These are phyloP conservation scores for Pleodorina starrii DNA, from an alignment of 139 green algal genomes.

Conservation along the genomic window DNA sequence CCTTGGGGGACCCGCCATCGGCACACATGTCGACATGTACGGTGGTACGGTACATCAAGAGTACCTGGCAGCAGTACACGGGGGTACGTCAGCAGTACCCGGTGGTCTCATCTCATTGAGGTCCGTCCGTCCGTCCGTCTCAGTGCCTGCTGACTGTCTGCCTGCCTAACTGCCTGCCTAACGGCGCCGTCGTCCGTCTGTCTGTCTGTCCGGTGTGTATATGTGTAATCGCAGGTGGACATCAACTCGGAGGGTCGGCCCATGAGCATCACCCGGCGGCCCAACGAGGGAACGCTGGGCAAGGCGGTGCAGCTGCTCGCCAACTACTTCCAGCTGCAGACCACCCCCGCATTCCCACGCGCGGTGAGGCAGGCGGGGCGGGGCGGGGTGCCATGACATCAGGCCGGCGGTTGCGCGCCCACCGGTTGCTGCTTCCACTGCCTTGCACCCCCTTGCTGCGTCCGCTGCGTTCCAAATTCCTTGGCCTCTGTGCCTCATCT, in stretches of 20 bases:
- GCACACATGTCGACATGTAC: not conserved
- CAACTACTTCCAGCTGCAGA: constrained; percentile 42
- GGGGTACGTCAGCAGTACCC: not conserved
- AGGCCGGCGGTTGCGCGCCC: not conserved
- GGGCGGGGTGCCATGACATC: not conserved
- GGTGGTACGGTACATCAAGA: no score
- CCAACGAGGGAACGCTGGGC: constrained; percentile 4
- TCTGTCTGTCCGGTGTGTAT: not conserved
- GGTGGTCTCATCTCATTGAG: not conserved
- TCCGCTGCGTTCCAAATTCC: not conserved
- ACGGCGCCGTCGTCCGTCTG: not conserved
- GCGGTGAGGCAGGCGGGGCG: not conserved
- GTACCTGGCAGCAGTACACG: not conserved
- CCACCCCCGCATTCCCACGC: not conserved
- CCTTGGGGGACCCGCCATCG: not conserved
- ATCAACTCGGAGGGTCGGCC: constrained; percentile 6
- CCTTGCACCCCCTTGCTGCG: not conserved
- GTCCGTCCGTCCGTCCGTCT: not conserved
- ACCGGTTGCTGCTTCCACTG: not conserved
- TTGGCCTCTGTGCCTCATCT: not conserved
- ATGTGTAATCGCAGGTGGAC: not conserved
- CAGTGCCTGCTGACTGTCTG: not conserved
- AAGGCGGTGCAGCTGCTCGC: not conserved
- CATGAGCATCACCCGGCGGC: not conserved
- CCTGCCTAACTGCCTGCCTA: not conserved